Base-by-base conservation (phyloP, 2,329 filamentous ascomycete genomes). In the Tolypocladium album region DNA sequence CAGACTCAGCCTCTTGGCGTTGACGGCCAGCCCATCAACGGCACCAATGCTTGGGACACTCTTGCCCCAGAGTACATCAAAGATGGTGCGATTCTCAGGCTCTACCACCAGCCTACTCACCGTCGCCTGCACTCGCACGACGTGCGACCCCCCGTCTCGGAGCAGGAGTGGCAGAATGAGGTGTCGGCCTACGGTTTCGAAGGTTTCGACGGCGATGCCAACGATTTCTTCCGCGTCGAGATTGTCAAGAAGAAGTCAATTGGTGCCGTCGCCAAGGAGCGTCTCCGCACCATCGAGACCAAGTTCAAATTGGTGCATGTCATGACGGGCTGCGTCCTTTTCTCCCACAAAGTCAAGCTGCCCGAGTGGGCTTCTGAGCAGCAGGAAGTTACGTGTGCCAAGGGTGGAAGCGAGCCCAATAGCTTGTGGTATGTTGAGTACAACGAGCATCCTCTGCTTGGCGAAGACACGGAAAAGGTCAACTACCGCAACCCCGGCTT, bases 311-410 rank as follows among this genome's bases (percentile, higher is more conserved):
- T 99, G 53, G 84, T 97, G 40, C 94, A 99, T 71, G 78, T 96
- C 72, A 97, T 99, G 94, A 96, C 92, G 64, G 92, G 93, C 55
- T 99, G 94, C 71, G 89, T 88, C 15, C 82, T 99, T 31, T 99
- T 99, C 80, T 97, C 93, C 0, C 94, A 99, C 82, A 97, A 97
- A 79, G 92, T 97, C 72, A 99, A 99, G 79, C 87, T 99, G 61
- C 94, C 94, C 3, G 92, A 96, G 3, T 99, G 94, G 94, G 94
- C 90, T 55, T 99, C 88, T 58, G 94, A 97, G 74, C 94, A 99
- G 74, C 94, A 99, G 74, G 94, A 99, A 75, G 94, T 99, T n/a
- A 97, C 93, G 24, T 99, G 94, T 71, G 94, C 94, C 9, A 88
- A 87, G 67, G 88, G 90, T 56, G 94, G 92, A 67, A 96, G 92